Percentiles rank a stretch among this genome's conserved stretches.
phyloP scores from a whole-genome alignment of 257 asterid genomes.

The Fraxinus americana region DNA sequence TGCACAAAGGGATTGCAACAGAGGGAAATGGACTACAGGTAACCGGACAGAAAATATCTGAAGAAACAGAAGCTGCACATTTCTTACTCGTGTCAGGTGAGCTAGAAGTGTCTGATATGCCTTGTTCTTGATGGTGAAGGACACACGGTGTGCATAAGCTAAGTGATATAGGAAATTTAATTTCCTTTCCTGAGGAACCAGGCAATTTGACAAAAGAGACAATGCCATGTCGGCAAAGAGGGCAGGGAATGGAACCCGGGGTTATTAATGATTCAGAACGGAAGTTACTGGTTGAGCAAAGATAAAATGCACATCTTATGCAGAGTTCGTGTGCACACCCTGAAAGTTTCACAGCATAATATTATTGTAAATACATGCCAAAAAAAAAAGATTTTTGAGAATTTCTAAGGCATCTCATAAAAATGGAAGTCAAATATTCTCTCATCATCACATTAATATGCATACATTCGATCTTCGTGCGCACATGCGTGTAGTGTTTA shows the following conservation, averaged over 20 bases:
- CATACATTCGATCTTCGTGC: no score
- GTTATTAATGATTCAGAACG: slow-evolving; percentile 65
- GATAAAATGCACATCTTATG: slow-evolving; percentile 90
- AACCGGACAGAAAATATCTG: slow-evolving; percentile 75
- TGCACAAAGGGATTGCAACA: slow-evolving; percentile 81
- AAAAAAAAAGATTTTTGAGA: no score
- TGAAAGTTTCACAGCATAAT: slow-evolving; percentile 30
- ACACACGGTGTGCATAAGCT: slow-evolving; percentile 88
- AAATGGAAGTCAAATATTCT: no score
- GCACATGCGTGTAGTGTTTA: no score
- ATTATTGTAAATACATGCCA: neutral
- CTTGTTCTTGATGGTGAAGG: slow-evolving; percentile 79
- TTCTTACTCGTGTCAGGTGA: slow-evolving; percentile 71
- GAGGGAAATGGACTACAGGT: slow-evolving; percentile 97
- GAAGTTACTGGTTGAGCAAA: slow-evolving; percentile 86
- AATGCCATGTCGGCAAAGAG: slow-evolving; percentile 83
- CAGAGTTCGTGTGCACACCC: slow-evolving; percentile 91
- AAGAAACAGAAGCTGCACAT: slow-evolving; percentile 69
- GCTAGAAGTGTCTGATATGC: slow-evolving; percentile 37
- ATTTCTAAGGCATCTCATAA: no score
- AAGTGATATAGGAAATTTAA: slow-evolving; percentile 60
- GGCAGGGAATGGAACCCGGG: slow-evolving; percentile 89
- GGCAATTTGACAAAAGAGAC: slow-evolving; percentile 63
- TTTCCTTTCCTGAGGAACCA: slow-evolving; percentile 65
- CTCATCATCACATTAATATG: no score